Conservation (phyloP, 1,284 basidiomycete species). For the Sporisorium graminicola region DNA sequence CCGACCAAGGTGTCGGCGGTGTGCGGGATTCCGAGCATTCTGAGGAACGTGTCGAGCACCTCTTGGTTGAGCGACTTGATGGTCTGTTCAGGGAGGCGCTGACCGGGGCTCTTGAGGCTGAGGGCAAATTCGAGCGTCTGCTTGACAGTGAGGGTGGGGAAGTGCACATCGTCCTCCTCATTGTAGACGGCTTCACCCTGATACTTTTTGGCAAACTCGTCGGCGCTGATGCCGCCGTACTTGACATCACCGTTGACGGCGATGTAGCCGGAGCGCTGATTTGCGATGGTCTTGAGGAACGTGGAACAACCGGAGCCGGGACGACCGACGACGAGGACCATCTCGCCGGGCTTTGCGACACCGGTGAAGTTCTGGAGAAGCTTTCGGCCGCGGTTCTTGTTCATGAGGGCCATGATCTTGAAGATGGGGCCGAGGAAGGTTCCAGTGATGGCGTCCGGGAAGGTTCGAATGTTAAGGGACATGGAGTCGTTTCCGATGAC, state of each 20-base stretch:
- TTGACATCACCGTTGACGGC: conserved; percentile 63
- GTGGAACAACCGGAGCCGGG: conserved; percentile 77
- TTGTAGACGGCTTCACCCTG: conserved; percentile 57
- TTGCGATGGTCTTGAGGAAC: conserved; percentile 74
- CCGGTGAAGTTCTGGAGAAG: conserved; percentile 53
- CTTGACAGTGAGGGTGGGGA: conserved; percentile 56
- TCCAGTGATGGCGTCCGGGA: conserved; percentile 68
- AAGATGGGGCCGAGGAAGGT: conserved; percentile 64
- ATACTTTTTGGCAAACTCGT: conserved; percentile 72
- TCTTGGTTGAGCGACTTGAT: conserved; percentile 43
- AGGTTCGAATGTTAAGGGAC: conserved; percentile 56
- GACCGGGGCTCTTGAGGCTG: conserved; percentile 48
- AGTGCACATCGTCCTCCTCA: conserved; percentile 58
- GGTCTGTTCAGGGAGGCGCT: conserved; percentile 56
- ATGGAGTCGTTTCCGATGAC: conserved; percentile 55
- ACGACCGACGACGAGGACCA: conserved; percentile 74
- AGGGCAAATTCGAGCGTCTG: conserved; percentile 59
- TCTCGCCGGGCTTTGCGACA: conserved; percentile 75
- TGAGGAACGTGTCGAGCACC: conserved; percentile 65
- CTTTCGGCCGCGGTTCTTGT: conserved; percentile 23
- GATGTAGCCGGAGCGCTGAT: conserved; percentile 71
- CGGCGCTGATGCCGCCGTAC: conserved; percentile 72
- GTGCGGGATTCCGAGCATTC: conserved; percentile 56
- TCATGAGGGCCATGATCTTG: conserved; percentile 62
- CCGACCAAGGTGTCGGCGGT: conserved; percentile 59